Conservation (phyloP, 345 rosid genomes). For the Gossypium herbaceum region DNA sequence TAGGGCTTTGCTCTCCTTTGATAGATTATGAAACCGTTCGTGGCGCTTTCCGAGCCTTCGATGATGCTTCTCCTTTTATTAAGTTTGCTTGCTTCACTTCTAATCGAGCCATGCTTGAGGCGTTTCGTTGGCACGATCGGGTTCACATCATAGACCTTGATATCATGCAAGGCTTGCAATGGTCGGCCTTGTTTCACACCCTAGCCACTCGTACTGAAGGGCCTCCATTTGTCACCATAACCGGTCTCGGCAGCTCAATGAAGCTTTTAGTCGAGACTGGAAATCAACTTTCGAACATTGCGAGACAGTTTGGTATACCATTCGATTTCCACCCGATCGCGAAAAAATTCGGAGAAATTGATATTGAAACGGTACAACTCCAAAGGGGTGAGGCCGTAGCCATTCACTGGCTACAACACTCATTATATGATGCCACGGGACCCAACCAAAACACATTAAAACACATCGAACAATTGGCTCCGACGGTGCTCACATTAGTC, state of each 20-base stretch:
- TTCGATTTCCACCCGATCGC: constrained; percentile 64
- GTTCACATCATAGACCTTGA: constrained; percentile 69
- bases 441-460: constrained; percentile 54
- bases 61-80: constrained; percentile 53
- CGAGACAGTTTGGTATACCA: constrained; percentile 48
- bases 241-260: constrained; percentile 53
- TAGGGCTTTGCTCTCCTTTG: constrained; percentile 57
- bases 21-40: constrained; percentile 36
- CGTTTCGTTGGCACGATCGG: constrained; percentile 41
- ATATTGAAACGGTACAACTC: constrained; percentile 28
- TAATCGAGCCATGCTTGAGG: constrained; percentile 68
- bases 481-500: constrained; percentile 45
- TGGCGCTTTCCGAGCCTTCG: constrained; percentile 46
- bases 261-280: constrained; percentile 53
- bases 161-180: constrained; percentile 69
- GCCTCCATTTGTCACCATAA: constrained; percentile 53
- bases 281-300: constrained; percentile 53
- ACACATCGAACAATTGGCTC: constrained; percentile 42
- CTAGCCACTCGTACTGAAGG: constrained; percentile 57
- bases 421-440: constrained; percentile 54
- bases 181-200: constrained; percentile 75
- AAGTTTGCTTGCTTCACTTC: constrained; percentile 71
- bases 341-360: constrained; percentile 52
- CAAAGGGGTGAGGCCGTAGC: constrained; percentile 48
- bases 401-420: constrained; percentile 65